A percentile compares a stretch with the other conserved stretches of the same genome.
Conservation (phyloP, 805 yeast species). For the Saccharomycopsis amapae region DNA sequence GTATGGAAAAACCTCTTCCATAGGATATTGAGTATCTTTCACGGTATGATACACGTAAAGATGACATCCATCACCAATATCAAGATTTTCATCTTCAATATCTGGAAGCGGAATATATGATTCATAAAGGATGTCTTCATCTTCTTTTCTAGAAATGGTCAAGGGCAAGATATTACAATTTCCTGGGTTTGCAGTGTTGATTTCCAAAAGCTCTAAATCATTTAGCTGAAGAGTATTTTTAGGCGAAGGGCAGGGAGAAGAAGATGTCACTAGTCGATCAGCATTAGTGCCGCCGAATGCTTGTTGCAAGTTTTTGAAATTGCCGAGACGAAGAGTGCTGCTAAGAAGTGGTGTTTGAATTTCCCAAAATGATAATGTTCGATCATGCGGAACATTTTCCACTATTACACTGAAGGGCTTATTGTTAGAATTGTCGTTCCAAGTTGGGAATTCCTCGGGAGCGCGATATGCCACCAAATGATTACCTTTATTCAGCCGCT, state of each 20-base stretch:
- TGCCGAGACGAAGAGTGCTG: conserved; percentile 1
- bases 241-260: too few species aligned
- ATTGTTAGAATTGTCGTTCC: background rate
- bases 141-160: conserved; percentile 1
- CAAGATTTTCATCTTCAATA: conserved; percentile 9
- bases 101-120: background rate
- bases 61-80: conserved; percentile 21
- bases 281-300: too few species aligned
- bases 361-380: conserved; percentile 20
- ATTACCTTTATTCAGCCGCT: conserved; percentile 3
- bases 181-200: conserved; percentile 4
- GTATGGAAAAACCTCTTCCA: conserved; percentile 13
- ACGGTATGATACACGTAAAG: conserved; percentile 13
- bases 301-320: conserved; percentile 15
- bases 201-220: conserved; percentile 19
- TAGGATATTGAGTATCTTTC: conserved; percentile 9
- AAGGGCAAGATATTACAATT: conserved; percentile 13
- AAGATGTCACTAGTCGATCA: too few species aligned
- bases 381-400: conserved; percentile 9
- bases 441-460: background rate
- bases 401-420: background rate
- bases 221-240: conserved; percentile 4
- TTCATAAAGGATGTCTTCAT: conserved; percentile 11
- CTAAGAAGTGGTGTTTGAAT: conserved; percentile 15
- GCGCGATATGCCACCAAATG: conserved; percentile 6